Evolutionary conservation across 108 stramenopile species (phyloP).

Genomic region (Chaetoceros tenuissimus): DNA sequence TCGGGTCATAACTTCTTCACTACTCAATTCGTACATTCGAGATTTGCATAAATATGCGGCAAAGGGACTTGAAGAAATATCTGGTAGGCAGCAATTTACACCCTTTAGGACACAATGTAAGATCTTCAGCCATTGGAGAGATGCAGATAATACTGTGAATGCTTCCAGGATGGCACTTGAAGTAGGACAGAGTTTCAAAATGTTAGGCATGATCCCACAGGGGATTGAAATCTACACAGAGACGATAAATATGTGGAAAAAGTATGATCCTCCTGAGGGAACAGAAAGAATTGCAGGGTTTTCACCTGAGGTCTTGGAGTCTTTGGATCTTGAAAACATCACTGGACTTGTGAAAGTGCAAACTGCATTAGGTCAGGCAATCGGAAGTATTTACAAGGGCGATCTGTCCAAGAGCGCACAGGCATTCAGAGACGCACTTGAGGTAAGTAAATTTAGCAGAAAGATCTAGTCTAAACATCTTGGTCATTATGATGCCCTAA

Average conservation of each 20-base stretch:
- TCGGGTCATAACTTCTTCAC: conserved; percentile 37
- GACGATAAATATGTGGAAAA: conserved; percentile 34
- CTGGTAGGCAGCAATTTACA: conserved; percentile 12
- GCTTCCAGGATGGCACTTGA: conserved; percentile 37
- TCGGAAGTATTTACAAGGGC: conserved; percentile 1
- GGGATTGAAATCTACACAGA: conserved; percentile 43
- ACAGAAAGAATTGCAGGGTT: conserved; percentile 7
- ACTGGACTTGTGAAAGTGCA: conserved; percentile 25
- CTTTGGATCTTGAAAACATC: conserved; percentile 23
- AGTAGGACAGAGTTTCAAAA: conserved; percentile 41
- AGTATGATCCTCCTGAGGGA: conserved; percentile 4
- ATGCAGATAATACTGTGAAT: conserved; percentile 29
- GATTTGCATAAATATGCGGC: conserved; percentile 59
- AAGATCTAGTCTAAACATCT: too few species aligned
- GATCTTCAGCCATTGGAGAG: conserved; percentile 52
- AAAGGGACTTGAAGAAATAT: conserved; percentile 30
- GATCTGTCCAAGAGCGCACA: background rate
- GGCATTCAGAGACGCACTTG: background rate
- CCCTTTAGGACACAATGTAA: conserved; percentile 32
- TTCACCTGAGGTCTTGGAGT: conserved; percentile 13
- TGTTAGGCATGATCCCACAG: conserved; percentile 38
- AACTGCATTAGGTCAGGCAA: conserved; percentile 27
- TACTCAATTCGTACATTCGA: conserved; percentile 41
- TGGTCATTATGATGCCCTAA: too few species aligned
- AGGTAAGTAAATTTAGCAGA: background rate